phyloP scores from a whole-genome alignment of 2,329 filamentous ascomycete species.

The Verticillium dahliae region DNA sequence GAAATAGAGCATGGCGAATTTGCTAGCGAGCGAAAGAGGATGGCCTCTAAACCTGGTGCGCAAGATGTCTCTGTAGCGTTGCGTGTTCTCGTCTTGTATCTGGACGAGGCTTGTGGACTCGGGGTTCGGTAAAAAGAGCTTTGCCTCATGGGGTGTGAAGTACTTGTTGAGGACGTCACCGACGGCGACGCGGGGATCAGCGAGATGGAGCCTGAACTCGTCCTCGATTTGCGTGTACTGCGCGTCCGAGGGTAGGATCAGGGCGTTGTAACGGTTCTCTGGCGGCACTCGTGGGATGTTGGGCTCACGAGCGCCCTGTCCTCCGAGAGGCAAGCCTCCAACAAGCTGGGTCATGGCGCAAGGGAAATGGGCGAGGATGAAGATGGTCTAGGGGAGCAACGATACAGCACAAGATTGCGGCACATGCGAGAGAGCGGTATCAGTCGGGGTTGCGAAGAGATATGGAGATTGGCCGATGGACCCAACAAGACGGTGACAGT shows the following conservation, averaged over 20 bases:
- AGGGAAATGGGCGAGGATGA: not conserved
- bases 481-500: too few species aligned
- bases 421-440: not conserved
- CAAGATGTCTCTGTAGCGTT: slow-evolving; percentile 22
- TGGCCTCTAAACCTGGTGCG: slow-evolving; percentile 21
- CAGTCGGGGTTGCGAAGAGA: not conserved
- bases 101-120: slow-evolving; percentile 18
- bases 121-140: slow-evolving; percentile 20
- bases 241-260: slow-evolving; percentile 15
- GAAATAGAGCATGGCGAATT: slow-evolving; percentile 39
- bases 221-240: slow-evolving; percentile 18
- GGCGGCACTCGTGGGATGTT: not conserved
- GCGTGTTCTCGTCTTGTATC: slow-evolving; percentile 23
- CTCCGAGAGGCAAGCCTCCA: not conserved
- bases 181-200: slow-evolving; percentile 15
- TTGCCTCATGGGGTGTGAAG: slow-evolving; percentile 27
- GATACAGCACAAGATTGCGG: not conserved
- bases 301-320: not conserved
- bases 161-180: slow-evolving; percentile 21
- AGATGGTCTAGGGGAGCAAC: not conserved
- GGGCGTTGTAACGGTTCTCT: slow-evolving; percentile 12
- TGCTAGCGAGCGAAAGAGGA: slow-evolving; percentile 25
- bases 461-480: not conserved
- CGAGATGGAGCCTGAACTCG: slow-evolving; percentile 21
- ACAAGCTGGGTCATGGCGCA: not conserved